Evolutionary conservation across 2,329 filamentous ascomycete genomes (phyloP).

Genomic region (Aquanectria penicillioides): DNA sequence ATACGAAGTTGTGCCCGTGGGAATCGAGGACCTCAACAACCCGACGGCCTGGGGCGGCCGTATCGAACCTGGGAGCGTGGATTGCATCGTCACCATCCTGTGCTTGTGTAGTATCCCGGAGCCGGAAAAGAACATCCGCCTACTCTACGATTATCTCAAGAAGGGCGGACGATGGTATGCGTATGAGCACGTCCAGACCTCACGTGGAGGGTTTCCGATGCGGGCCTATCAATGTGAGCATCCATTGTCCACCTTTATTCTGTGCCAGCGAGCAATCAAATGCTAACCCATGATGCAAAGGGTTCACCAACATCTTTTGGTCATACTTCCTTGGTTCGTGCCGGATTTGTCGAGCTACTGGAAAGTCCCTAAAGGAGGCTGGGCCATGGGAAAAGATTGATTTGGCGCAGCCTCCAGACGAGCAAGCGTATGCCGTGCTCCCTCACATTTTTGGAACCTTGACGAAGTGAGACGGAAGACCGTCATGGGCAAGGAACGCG

Average conservation of each 20-base stretch:
- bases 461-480: constrained; percentile 54
- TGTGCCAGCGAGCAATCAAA: too few relatives aligned
- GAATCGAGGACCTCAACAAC: constrained; percentile 66
- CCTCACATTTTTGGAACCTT: constrained; percentile 64
- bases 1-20: constrained; percentile 71
- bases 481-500: background rate
- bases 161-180: constrained; percentile 71
- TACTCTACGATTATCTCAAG: constrained; percentile 67
- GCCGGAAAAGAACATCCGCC: constrained; percentile 63
- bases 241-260: background rate
- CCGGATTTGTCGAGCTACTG: constrained; percentile 60
- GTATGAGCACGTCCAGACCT: constrained; percentile 67
- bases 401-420: constrained; percentile 51
- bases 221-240: constrained; percentile 62
- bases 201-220: constrained; percentile 52
- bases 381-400: constrained; percentile 63
- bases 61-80: constrained; percentile 62
- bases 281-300: constrained; percentile 43
- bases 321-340: constrained; percentile 63
- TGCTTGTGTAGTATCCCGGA: constrained; percentile 73
- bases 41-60: constrained; percentile 54
- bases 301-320: constrained; percentile 63
- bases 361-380: constrained; percentile 56
- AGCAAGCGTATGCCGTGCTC: constrained; percentile 54
- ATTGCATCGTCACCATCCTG: constrained; percentile 69